These are phyloP conservation scores for Fomes fomentarius DNA, from an alignment of 1,284 basidiomycete genomes.

Conservation along the genomic window DNA sequence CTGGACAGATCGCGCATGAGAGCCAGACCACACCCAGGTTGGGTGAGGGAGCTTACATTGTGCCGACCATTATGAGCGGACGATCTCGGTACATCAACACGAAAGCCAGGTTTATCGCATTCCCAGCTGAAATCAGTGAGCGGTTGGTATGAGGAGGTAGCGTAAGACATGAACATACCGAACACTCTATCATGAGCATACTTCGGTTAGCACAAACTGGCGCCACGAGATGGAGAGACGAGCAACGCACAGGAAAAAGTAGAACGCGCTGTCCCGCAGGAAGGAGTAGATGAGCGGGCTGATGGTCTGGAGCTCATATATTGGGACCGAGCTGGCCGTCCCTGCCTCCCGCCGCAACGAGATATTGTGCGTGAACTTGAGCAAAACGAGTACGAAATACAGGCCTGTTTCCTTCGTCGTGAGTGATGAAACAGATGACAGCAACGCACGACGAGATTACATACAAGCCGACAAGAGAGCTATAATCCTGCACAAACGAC, in stretches of 20 bases:
- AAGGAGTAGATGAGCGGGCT: conserved; percentile 19
- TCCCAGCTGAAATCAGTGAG: too few relatives aligned
- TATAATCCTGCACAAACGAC: conserved; percentile 7
- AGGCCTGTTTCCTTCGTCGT: neutral
- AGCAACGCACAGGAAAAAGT: conserved; percentile 20
- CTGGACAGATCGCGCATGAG: too few relatives aligned
- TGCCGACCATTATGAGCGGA: conserved; percentile 3
- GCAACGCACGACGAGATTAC: too few relatives aligned
- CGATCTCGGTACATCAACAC: conserved; percentile 8
- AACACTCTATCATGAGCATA: neutral
- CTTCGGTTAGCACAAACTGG: neutral
- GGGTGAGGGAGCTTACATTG: neutral
- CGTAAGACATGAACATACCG: neutral
- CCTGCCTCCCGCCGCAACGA: neutral
- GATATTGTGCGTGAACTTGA: conserved; percentile 14
- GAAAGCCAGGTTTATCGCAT: neutral
- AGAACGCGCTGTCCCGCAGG: conserved; percentile 18
- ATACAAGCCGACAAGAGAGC: conserved; percentile 12
- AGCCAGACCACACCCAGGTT: too few relatives aligned
- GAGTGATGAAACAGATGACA: too few relatives aligned
- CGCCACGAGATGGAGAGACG: too few relatives aligned
- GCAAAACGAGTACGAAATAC: conserved; percentile 19
- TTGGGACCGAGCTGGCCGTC: neutral
- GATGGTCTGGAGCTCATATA: conserved; percentile 10
- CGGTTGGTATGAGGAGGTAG: neutral